Evolutionary conservation across 768 basidiomycete genomes (phyloP), one percentile per base, ranked within the genome.

Genomic region (Lactarius quietus): DNA sequence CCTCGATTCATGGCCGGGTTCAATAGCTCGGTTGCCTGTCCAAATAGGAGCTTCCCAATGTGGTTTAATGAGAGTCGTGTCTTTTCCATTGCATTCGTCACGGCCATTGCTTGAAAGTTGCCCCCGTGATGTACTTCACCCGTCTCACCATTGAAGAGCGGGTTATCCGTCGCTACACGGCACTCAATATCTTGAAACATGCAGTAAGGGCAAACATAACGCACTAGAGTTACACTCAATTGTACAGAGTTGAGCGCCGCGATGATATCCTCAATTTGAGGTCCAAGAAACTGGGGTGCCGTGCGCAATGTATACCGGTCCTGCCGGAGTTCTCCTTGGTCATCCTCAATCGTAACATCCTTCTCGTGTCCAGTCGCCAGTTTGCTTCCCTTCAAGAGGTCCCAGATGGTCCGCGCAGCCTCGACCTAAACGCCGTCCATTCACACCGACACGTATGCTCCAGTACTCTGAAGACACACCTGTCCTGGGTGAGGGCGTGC

Each of bases 91-190:
- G 87, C 85, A 63, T 90, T 92, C 20, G 90, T 91, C 54, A 94
- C 86, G 3, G 90, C 81, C 82, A 92, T 89, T 0, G 91, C 90
- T 73, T 94, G 92, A 83, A 95, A 95, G 74, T 94, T 94, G n/a
- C 93, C 93, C 31, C 91, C 93, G 64, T 93, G 83, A 73, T 93
- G 89, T 26, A 92, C 80, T 58, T 77, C 77, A 2, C 86, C 85
- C 6, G 83, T 83, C 70, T 85, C 81, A 39, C 81, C 81, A 66
- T 95, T 88, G 45, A 93, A 80, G 10, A 95, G 82, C 1, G 93
- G 93, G 73, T 95, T 95, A 71, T 95, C 93, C 7, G 93, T 95
- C 17, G 93, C 88, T 90, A 66, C 29, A 64, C 64, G 20, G 6
- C 41, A 57, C n/a, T 56, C 55, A 48, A 39, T 65, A 23, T 10